Evolutionary conservation across 2,329 filamentous ascomycete genomes (phyloP).

Genomic region (Sordariomycetes sp.): DNA sequence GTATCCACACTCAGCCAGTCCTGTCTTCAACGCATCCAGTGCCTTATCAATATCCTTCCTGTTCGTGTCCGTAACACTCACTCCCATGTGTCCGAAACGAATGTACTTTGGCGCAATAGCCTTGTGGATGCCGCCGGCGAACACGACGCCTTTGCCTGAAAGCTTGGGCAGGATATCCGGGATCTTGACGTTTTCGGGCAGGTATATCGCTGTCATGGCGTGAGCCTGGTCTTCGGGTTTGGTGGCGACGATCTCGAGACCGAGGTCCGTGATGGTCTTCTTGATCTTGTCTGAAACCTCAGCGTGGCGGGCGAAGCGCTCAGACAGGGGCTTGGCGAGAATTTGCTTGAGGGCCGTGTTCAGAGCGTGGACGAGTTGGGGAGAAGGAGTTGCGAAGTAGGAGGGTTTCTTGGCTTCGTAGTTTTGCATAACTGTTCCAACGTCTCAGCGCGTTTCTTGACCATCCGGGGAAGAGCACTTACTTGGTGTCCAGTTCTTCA

Average conservation of each 20-base stretch:
- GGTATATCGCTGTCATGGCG: conserved; percentile 95
- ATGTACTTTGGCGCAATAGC: conserved; percentile 91
- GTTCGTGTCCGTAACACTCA: conserved; percentile 71
- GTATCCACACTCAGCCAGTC: conserved; percentile 65
- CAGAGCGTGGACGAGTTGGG: conserved; percentile 86
- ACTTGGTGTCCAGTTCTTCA: conserved; percentile 96
- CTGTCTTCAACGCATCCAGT: conserved; percentile 65
- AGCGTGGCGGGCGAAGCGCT: conserved; percentile 76
- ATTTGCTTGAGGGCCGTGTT: conserved; percentile 86
- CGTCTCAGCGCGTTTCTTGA: too few relatives aligned
- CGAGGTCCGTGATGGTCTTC: conserved; percentile 68
- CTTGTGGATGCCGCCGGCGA: conserved; percentile 93
- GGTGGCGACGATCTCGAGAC: conserved; percentile 76
- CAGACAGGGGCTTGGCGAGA: conserved; percentile 65
- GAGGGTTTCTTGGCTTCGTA: conserved; percentile 97
- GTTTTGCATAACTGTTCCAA: conserved; percentile 97
- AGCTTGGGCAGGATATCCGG: conserved; percentile 80
- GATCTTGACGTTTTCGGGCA: conserved; percentile 74
- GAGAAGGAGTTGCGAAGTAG: conserved; percentile 95
- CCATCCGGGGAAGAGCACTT: too few relatives aligned
- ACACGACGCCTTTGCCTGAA: conserved; percentile 80
- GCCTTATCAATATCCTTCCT: conserved; percentile 79
- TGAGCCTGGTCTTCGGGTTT: conserved; percentile 89
- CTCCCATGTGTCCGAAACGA: conserved; percentile 95
- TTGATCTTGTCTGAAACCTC: conserved; percentile 79